Evolutionary conservation across 352 stramenopile species (phyloP).

Genomic region (Globisporangium cederbergense): DNA sequence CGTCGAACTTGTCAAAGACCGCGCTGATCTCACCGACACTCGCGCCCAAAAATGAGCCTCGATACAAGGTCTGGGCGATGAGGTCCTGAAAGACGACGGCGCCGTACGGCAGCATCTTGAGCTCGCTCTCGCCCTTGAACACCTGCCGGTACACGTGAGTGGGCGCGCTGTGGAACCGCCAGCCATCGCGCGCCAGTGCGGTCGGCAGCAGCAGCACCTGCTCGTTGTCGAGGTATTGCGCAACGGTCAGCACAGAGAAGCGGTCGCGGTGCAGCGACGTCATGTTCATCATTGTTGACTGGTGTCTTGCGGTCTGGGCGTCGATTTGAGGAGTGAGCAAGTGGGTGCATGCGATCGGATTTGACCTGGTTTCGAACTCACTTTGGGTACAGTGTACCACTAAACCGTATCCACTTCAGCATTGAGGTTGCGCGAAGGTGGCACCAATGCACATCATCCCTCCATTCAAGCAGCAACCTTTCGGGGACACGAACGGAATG

Average conservation of each 20-base stretch:
- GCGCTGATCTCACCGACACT: background rate
- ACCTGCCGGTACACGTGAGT: background rate
- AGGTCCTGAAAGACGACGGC: background rate
- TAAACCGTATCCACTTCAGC: too few species aligned
- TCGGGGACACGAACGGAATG: too few species aligned
- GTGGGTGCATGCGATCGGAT: too few species aligned
- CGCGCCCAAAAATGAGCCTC: background rate
- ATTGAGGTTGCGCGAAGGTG: too few species aligned
- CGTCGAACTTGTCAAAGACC: background rate
- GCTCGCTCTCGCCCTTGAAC: background rate
- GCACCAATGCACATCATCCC: too few species aligned
- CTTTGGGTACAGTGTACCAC: too few species aligned
- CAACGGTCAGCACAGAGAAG: background rate
- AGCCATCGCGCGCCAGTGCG: background rate
- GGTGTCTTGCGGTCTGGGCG: too few species aligned
- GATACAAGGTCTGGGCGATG: background rate
- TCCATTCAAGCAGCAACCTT: too few species aligned
- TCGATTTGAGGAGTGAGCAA: too few species aligned
- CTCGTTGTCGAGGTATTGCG: background rate
- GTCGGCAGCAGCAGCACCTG: background rate
- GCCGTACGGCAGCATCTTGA: background rate
- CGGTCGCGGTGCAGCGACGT: background rate
- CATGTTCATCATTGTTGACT: too few species aligned
- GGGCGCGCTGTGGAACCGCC: background rate
- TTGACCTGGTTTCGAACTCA: too few species aligned